These are phyloP conservation scores for Pyrrhoderma lamaoense DNA, from an alignment of 1,284 basidiomycete genomes.

Conservation along the genomic window DNA sequence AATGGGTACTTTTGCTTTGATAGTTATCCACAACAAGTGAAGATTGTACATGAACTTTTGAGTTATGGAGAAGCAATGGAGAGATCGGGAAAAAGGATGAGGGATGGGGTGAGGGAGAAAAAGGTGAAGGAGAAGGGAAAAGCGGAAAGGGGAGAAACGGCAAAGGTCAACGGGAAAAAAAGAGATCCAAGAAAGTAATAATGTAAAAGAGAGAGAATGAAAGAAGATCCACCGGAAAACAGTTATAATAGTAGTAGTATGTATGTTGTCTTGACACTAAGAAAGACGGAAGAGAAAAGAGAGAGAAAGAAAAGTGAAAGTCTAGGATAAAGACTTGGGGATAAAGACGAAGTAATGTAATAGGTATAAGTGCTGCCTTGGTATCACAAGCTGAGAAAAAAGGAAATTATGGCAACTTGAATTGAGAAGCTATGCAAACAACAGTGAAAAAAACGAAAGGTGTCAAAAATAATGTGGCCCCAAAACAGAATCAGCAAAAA, in stretches of 20 bases:
- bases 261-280: no score
- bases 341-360: neutral
- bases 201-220: conserved; percentile 3
- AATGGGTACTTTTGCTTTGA: no score
- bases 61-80: no score
- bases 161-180: conserved; percentile 5
- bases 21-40: no score
- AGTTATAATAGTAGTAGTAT: no score
- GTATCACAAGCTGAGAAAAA: neutral
- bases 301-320: neutral
- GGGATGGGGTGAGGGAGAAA: no score
- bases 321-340: conserved; percentile 12
- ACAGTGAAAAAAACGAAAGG: neutral
- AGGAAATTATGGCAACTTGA: neutral
- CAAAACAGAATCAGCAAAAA: neutral
- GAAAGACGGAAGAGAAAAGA: neutral
- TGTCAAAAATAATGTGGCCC: neutral
- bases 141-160: no score
- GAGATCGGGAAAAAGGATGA: no score
- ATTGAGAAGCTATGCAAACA: neutral
- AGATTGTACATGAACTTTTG: no score
- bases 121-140: no score
- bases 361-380: neutral
- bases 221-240: no score
- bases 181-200: conserved; percentile 6